Evolutionary conservation across 805 yeast genomes (phyloP), one percentile per base, ranked within the genome.

Genomic region (Candida sithepensis): DNA sequence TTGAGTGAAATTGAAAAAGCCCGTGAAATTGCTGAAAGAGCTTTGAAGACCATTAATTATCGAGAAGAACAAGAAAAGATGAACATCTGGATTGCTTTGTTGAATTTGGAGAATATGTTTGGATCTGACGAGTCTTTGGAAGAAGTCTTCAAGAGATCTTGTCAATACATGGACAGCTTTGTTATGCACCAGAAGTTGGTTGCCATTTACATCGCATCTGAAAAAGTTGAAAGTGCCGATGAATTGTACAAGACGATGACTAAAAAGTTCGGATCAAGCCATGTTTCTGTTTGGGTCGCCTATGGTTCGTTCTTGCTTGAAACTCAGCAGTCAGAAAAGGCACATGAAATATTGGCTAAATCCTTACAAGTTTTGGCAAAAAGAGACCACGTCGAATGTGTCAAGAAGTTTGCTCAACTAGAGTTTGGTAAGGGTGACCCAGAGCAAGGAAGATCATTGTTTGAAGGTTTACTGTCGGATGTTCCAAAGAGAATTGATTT

Each of bases 1-100:
- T 74, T 92, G 53, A 87, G 96, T 72, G 99, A 94, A 67, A 73
- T 90, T 49, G 97, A 92, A 34, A 89, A 88, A 68, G 97, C 97
- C 9, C 82, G 99, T 58, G 96, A 88, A 65, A 81, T 94, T 58
- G 97, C 88, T 40, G 87, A 85, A 58, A 81, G 99, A 53, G 99
- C 98, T 2, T 76, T 94, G 63, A 88, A 88, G 71, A 84, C 94
- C 5, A 95, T 94, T 57, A 82, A 80, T 59, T 88, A 83, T 69
- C 81, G 97, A 60, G 97, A 91, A 60, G 98, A 94, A 67, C 84
- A 82, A 58, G 98, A 94, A 66, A 88, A 90, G 67, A 68, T 90
- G 69, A 94, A 94, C 63, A 85, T 94, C 41, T 95, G 98, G 98
- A 87, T 92, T 66, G 99, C 98, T 0, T 68, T 90, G 60, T 78